Evolutionary conservation across 2,329 filamentous ascomycete genomes (phyloP), one percentile per base, ranked within the genome.

Genomic region (Laburnicola sp.): DNA sequence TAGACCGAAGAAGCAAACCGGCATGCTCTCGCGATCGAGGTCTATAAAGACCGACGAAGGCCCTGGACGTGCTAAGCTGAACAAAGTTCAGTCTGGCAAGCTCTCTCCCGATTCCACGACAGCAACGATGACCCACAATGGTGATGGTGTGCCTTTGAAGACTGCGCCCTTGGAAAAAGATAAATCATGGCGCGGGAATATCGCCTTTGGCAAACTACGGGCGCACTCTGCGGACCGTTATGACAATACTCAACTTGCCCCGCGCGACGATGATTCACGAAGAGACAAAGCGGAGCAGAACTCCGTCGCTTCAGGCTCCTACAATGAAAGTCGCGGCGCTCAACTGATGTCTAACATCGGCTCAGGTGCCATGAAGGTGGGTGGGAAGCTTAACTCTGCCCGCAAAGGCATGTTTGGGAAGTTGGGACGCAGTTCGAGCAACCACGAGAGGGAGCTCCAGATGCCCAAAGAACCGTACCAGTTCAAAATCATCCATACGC

Each of bases 351-450:
- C 82, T 57, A 90, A 87, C 50, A 75, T 94, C 39, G 88, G 87
- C 59, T 86, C 82, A 60, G 86, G 86, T 4, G 86, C 86, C 16
- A 87, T 83, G 44, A 87, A 86, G 62, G 88, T 89, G 48, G 89
- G 89, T 22, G 89, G 90, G 57, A 80, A 81, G 35, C 70, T 85
- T 50, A 80, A 80, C 56, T 90, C 91, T 64, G 84, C 93, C 55
- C 87, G 89, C 58, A 93, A 91, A 67, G 87, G 88, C 7, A 80
- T 95, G 45, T 92, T 96, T 65, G 88, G 88, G 53, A 94, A 94
- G 72, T 80, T 86, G 59, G 82, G 81, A 21, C 82, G 89, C 48
- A 88, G 86, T 64, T 81, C 81, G 39, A 89, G 88, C 67, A 88
- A 85, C 59, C 83, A 86, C 60, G 88, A 86, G 68, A 87, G 75